phyloP scores from a whole-genome alignment of 345 rosid species.

The Pistacia atlantica region DNA sequence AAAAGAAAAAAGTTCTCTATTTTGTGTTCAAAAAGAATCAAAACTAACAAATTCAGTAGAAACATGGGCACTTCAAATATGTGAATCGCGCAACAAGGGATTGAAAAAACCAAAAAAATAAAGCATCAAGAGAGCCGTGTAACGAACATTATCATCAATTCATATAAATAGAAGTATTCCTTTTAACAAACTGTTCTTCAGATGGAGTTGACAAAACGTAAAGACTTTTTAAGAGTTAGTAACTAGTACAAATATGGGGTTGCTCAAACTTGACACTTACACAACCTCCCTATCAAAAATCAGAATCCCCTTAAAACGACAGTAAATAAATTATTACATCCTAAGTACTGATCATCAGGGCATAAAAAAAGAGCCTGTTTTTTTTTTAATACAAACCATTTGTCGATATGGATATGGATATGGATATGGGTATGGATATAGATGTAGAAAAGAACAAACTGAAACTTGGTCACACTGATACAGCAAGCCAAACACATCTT shows the following conservation, averaged over 20 bases:
- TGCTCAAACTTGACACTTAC: conserved; percentile 16
- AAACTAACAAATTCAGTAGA: no score
- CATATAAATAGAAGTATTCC: not conserved
- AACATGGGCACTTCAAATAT: no score
- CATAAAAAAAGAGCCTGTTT: conserved; percentile 40
- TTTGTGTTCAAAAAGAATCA: no score
- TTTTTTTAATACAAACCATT: conserved; percentile 18
- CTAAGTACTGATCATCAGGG: conserved; percentile 36
- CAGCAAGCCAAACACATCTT: conserved; percentile 9
- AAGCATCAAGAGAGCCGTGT: not conserved
- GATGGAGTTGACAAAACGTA: conserved; percentile 16
- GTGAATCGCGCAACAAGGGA: not conserved
- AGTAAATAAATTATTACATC: conserved; percentile 26
- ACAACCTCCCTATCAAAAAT: conserved; percentile 32
- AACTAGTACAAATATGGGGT: conserved; percentile 16
- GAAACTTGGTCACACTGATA: conserved; percentile 15
- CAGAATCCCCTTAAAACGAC: conserved; percentile 28
- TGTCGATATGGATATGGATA: not conserved
- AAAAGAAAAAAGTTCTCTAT: no score
- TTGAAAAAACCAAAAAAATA: no score
- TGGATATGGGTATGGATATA: not conserved
- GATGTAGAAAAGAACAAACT: conserved; percentile 10
- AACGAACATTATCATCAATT: conserved; percentile 14
- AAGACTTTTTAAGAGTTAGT: not conserved
- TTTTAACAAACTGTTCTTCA: conserved; percentile 4